These are phyloP conservation scores for Hypoxylon sp. DNA, from an alignment of 2,329 filamentous ascomycete species.

Conservation along the genomic window DNA sequence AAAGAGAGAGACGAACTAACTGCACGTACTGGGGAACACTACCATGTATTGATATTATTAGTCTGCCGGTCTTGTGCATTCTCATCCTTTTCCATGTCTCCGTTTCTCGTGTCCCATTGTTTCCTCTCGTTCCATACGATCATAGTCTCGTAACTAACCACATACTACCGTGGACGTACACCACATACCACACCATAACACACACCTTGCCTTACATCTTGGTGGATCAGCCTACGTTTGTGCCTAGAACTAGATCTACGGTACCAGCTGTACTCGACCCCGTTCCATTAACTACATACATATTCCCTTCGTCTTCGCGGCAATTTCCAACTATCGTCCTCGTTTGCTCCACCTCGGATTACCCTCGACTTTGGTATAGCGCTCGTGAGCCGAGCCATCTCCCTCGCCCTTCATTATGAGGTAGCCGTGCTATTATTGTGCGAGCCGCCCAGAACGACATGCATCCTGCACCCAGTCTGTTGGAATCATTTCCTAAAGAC, in stretches of 20 bases:
- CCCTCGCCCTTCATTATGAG: constrained; percentile 49
- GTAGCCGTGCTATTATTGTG: constrained; percentile 46
- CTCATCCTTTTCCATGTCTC: too few species aligned
- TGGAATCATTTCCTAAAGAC: constrained; percentile 52
- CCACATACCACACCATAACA: constrained; percentile 17
- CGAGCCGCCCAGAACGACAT: constrained; percentile 49
- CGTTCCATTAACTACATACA: constrained; percentile 25
- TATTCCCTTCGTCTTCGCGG: constrained; percentile 37
- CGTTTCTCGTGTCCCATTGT: constrained; percentile 8
- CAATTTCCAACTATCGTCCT: constrained; percentile 38
- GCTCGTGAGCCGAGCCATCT: constrained; percentile 40
- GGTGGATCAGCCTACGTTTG: constrained; percentile 39
- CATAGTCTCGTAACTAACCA: constrained; percentile 2
- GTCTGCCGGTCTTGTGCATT: background rate
- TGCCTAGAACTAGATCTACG: constrained; percentile 20
- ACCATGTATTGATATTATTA: constrained; percentile 1
- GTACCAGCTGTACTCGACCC: constrained; percentile 15
- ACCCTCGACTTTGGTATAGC: constrained; percentile 30
- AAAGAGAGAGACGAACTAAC: background rate
- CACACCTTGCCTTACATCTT: constrained; percentile 29
- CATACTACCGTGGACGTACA: background rate
- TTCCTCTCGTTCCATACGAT: background rate
- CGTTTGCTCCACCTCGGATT: constrained; percentile 36
- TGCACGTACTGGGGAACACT: background rate
- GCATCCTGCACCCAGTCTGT: constrained; percentile 53